Evolutionary conservation across 2,329 filamentous ascomycete genomes (phyloP), one percentile per base, ranked within the genome.

Genomic region (Fusarium compactum): DNA sequence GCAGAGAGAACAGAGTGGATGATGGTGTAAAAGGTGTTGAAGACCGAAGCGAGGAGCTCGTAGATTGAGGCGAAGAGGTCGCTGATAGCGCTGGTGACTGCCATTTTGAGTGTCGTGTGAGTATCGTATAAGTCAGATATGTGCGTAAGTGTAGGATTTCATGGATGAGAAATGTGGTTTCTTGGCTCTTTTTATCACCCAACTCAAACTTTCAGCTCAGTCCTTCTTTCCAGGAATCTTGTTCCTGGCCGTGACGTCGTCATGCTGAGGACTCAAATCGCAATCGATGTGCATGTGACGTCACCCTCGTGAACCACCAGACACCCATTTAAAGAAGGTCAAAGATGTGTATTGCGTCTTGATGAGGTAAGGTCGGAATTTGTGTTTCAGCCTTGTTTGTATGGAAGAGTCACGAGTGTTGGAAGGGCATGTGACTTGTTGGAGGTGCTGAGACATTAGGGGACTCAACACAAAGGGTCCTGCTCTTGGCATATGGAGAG

Each of bases 31-130:
- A 78, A 52, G n/a, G 80, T 77, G 34, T 73, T 69, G 29, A 83
- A 69, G 51, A 83, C 62, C 8, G 81, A 82, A 34, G 78, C 72
- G 41, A 82, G 62, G 30, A 84, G 80, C 74, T 83, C 81, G 63
- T 80, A 82, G 72, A 83, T 75, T 73, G 80, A 82, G 70, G 78
- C 80, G 74, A 82, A 73, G 51, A 83, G 75, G 69, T 81, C 78
- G 46, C 73, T 71, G 54, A 83, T 65, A 30, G 81, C 82, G 46
- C 74, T 70, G 24, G 76, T 76, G 73, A 83, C 62, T 45, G 79
- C 74, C 79, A 81, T 80, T 57, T 55, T 78, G 50, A 27, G 14
- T 38, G 43, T 44, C 2, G 43, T 52, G 8, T 48, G 20, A 24
- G 52, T 54, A 16, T 34, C n/a, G n/a, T n/a, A n/a, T n/a, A n/a